Percentiles rank a stretch among this genome's conserved stretches.
These are phyloP conservation scores for Diatrype stigma DNA, from an alignment of 2,329 filamentous ascomycete species.

Conservation along the genomic window DNA sequence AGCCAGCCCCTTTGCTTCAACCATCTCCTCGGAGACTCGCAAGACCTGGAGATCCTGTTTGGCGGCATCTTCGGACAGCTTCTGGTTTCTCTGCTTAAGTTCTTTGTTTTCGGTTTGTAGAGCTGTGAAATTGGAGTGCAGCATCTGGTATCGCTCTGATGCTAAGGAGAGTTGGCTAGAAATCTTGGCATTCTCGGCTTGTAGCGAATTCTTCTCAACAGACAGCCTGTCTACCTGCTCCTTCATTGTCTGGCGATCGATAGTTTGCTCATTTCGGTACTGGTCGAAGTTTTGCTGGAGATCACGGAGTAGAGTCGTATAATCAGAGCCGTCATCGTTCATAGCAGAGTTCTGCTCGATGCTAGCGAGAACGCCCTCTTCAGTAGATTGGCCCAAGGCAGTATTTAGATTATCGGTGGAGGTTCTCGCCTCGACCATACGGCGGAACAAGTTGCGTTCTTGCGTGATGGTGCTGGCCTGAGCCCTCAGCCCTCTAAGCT, in stretches of 20 bases:
- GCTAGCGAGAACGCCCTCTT: constrained; percentile 54
- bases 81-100: constrained; percentile 75
- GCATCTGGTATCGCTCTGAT: constrained; percentile 80
- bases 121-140: constrained; percentile 82
- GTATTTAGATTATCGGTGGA: constrained; percentile 60
- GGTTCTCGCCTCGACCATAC: constrained; percentile 75
- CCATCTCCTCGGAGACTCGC: constrained; percentile 86
- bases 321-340: constrained; percentile 57
- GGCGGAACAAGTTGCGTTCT: constrained; percentile 95
- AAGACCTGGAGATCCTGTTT: constrained; percentile 88
- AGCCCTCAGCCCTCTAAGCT: constrained; percentile 74
- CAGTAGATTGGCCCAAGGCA: constrained; percentile 67
- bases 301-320: constrained; percentile 77
- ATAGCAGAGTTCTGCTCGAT: constrained; percentile 54
- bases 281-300: constrained; percentile 86
- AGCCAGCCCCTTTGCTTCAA: constrained; percentile 75
- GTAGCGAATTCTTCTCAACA: constrained; percentile 74
- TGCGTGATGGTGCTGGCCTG: constrained; percentile 91
- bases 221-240: constrained; percentile 80
- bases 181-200: constrained; percentile 75
- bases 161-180: constrained; percentile 79
- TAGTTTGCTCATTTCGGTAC: constrained; percentile 79
- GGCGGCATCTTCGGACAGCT: constrained; percentile 74
- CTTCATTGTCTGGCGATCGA: constrained; percentile 76
- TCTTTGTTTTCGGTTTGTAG: constrained; percentile 82